A percentile compares a stretch with the other conserved stretches of the same genome.
Evolutionary conservation across 169 alveolate genomes (phyloP).

Genomic region (Theileria annulata): DNA sequence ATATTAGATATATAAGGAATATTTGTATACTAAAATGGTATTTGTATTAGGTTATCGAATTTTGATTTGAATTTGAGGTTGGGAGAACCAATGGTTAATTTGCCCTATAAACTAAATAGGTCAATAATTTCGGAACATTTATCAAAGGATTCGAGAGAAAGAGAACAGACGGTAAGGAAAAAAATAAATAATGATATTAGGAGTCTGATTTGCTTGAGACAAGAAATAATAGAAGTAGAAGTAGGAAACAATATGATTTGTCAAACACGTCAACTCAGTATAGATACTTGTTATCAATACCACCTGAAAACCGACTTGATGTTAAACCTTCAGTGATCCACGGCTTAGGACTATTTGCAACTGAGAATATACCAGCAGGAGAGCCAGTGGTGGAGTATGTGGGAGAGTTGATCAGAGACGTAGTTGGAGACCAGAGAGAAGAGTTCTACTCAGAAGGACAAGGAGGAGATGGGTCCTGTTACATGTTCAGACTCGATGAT

Average conservation of each 20-base stretch:
- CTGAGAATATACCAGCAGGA: slow-evolving; percentile 86
- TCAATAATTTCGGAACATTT: not conserved
- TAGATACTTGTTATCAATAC: slow-evolving; percentile 73
- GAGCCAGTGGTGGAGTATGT: slow-evolving; percentile 95
- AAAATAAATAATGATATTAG: not conserved
- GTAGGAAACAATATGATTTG: slow-evolving; percentile 56
- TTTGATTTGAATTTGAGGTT: slow-evolving; percentile 4
- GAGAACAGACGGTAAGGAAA: slow-evolving; percentile 9
- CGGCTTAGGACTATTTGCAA: slow-evolving; percentile 91
- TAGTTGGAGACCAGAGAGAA: slow-evolving; percentile 74
- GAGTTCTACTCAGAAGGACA: slow-evolving; percentile 66
- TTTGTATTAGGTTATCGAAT: not conserved
- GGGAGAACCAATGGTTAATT: slow-evolving; percentile 19
- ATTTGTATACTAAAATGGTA: no score
- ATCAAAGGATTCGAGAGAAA: slow-evolving; percentile 13
- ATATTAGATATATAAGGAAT: no score
- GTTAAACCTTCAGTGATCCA: slow-evolving; percentile 86
- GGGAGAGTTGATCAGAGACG: slow-evolving; percentile 86
- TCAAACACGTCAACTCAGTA: slow-evolving; percentile 71
- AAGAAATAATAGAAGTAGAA: slow-evolving; percentile 45
- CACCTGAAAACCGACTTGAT: slow-evolving; percentile 73
- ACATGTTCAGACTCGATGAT: slow-evolving; percentile 91
- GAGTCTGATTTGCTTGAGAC: not conserved
- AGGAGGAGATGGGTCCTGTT: slow-evolving; percentile 76
- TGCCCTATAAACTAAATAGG: slow-evolving; percentile 13